Evolutionary conservation across 495 filamentous ascomycete species (phyloP), one percentile per base, ranked within the genome.

Genomic region (Penicillium silybi): DNA sequence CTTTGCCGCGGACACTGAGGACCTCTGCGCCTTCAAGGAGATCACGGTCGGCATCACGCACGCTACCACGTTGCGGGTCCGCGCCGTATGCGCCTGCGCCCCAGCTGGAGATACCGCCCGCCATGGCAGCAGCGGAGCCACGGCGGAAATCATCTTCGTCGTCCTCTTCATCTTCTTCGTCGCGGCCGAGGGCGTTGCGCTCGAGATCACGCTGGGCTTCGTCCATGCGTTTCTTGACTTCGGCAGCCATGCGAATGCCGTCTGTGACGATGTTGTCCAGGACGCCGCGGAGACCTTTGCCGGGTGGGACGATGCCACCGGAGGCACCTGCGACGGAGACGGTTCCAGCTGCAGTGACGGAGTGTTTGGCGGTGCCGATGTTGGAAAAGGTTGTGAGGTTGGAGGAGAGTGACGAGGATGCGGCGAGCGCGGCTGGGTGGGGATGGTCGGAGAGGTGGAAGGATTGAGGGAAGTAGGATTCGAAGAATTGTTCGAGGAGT

Each of bases 221-320:
- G 61, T 98, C 93, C 85, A 97, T 93, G 16, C 91, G 74, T 52
- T 92, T 80, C 56, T 86, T 79, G 29, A 97, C 91, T 71, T 98
- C 93, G 6, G 83, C 86, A 0, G 93, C 95, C 44, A 97, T 92
- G 32, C 91, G 83, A 82, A 97, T 96, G 23, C 93, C 93, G 62
- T 98, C 93, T 4, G 87, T 91, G 53, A 97, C 93, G 53, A 98
- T 97, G 59, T 95, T 95, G 67, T 98, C 93, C 10, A 98, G 71
- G 46, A 98, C 92, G 15, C 93, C 93, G 26, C 93, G 79, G 8
- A 98, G 77, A 10, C 93, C 90, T 49, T 90, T 89, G 7, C 66
- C 71, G 0, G 87, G 85, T 0, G 80, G 80, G 0, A 82, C 81
- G 32, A 80, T 77, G 15, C 79, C 81, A 4, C 69, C 74, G 2